phyloP scores from a whole-genome alignment of 768 basidiomycete species.

The Lentinula aciculospora region DNA sequence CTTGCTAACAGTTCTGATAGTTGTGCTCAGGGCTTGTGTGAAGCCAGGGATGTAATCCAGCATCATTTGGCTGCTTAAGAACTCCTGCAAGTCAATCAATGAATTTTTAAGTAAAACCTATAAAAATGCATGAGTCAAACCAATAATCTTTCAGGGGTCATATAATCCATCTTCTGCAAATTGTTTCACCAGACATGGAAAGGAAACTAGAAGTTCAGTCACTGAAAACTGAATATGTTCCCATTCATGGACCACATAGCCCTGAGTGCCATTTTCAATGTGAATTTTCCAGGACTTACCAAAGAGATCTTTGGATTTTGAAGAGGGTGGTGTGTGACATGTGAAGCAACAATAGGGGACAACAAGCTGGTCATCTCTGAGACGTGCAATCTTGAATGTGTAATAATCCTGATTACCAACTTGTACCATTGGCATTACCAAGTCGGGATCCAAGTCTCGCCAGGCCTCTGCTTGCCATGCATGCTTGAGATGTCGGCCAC shows the following conservation, averaged over 20 bases:
- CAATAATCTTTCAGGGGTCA: neutral
- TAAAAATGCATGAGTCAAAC: neutral
- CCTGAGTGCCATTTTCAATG: neutral
- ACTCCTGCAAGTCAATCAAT: neutral
- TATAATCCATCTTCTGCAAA: neutral
- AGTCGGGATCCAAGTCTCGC: neutral
- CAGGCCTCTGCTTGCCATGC: conserved; percentile 12
- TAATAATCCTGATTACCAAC: conserved; percentile 4
- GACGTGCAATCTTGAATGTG: neutral
- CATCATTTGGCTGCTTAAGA: neutral
- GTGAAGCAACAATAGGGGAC: neutral
- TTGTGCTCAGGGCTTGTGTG: neutral
- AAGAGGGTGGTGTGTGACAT: neutral
- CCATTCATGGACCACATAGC: too few relatives aligned
- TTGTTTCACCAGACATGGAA: neutral
- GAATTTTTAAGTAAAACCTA: neutral
- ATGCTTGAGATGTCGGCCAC: conserved; percentile 1
- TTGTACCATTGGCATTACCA: neutral
- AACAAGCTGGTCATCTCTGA: neutral
- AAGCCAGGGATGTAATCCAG: neutral
- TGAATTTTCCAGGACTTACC: neutral
- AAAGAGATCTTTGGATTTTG: neutral
- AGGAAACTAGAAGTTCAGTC: conserved; percentile 8
- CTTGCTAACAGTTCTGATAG: neutral
- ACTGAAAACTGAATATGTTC: neutral